Base-by-base conservation (phyloP, 2,329 filamentous ascomycete species). In the Tetracladium maxilliforme region DNA sequence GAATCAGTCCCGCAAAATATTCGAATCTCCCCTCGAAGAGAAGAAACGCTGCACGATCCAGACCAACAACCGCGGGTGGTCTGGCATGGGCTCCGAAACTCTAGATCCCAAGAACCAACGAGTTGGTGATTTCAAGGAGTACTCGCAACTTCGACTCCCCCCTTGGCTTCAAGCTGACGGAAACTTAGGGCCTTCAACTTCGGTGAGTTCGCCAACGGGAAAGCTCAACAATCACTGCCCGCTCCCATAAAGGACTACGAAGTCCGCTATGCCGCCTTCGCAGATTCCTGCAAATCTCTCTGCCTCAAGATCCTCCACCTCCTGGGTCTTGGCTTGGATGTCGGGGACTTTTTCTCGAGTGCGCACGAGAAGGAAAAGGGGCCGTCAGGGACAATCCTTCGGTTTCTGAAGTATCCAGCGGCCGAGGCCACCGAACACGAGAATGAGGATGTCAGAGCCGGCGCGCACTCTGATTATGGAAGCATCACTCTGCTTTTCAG, bases 41-140 rank as follows among this genome's bases (percentile, higher is more conserved):
- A 94, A 93, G 49, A 55, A 71, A 31, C 54, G 58, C 41, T 92
- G 75, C 43, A 67, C 66, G 8, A 92, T 94, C 34, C 63, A 71
- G 39, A 4, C 13, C 5, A 63, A 90, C 56, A 95, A 95, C 44
- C 70, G 73, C 21, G 90, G 87, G 30, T 98, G 86, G 84, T 70
- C 79, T 2, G 72, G 71, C 10, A 86, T 92, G 78, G 78, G 87
- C 41, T 70, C 71, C 9, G 87, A 98, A 53, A 87, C 77, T 1
- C 56, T 95, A 8, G 87, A 95, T 45, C 83, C 86, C 4, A 70
- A 73, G 37, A 71, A 73, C 28, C 84, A 94, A 48, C 70, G 73
- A 49, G 80, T 73, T 16, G 81, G 82, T 10, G 84, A 93, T 43
- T 83, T 82, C 39, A 93, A 93, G 61, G 82, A 93, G 81, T 86